phyloP scores from a whole-genome alignment of 2,329 filamentous ascomycete genomes.

The Uncinocarpus reesii region DNA sequence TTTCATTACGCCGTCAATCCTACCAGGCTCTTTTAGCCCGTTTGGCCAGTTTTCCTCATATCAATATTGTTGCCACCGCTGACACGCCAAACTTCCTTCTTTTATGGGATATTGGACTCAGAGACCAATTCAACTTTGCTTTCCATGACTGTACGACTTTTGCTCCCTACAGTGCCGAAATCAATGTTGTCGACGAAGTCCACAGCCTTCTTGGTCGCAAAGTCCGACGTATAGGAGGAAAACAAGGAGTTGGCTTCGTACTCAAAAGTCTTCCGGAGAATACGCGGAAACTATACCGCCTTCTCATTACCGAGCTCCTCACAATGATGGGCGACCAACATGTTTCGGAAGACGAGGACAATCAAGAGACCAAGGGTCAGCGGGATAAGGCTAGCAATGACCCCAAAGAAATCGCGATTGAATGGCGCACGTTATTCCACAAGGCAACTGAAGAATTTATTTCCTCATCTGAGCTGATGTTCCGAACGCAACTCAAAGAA shows the following conservation, averaged over 20 bases:
- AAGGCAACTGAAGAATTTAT: slow-evolving; percentile 96
- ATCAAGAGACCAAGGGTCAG: slow-evolving; percentile 15
- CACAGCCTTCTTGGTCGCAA: slow-evolving; percentile 76
- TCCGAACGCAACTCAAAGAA: slow-evolving; percentile 88
- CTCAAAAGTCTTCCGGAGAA: slow-evolving; percentile 85
- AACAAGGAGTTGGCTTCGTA: slow-evolving; percentile 86
- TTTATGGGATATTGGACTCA: slow-evolving; percentile 80
- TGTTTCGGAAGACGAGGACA: slow-evolving; percentile 44
- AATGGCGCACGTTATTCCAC: slow-evolving; percentile 85
- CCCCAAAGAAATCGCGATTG: slow-evolving; percentile 52
- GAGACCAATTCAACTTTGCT: slow-evolving; percentile 70
- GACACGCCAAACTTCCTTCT: slow-evolving; percentile 81
- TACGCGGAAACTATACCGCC: slow-evolving; percentile 72
- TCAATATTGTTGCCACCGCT: slow-evolving; percentile 67
- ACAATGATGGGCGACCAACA: slow-evolving; percentile 50
- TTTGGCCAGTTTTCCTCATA: slow-evolving; percentile 60
- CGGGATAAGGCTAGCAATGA: slow-evolving; percentile 24
- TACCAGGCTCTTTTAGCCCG: slow-evolving; percentile 64
- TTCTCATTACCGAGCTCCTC: slow-evolving; percentile 77
- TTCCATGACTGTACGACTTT: slow-evolving; percentile 96
- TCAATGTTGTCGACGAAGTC: slow-evolving; percentile 81
- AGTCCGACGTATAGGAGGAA: slow-evolving; percentile 68
- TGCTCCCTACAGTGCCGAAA: slow-evolving; percentile 58
- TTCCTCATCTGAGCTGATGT: slow-evolving; percentile 91
- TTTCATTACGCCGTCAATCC: slow-evolving; percentile 59